A percentile compares a stretch with the other conserved stretches of the same genome.
phyloP scores from a whole-genome alignment of 495 filamentous ascomycete genomes.

The Acidomyces sp. region DNA sequence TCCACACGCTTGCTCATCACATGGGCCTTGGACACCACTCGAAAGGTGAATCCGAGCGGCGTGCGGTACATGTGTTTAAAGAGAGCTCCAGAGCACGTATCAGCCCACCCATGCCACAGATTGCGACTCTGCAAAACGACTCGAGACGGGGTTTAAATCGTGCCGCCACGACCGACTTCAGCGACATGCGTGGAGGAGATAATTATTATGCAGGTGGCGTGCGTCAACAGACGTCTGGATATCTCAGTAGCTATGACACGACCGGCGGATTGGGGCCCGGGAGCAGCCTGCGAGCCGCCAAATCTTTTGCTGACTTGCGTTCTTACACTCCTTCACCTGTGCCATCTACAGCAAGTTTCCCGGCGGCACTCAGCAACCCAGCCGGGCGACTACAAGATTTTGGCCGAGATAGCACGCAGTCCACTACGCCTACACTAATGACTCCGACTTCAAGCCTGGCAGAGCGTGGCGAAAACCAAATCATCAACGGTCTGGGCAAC shows the following conservation, averaged over 20 bases:
- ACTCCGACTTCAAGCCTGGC: slow-evolving; percentile 58
- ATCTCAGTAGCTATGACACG: slow-evolving; percentile 43
- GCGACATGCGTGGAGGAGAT: slow-evolving; percentile 64
- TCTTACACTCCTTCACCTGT: slow-evolving; percentile 91
- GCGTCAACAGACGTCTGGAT: slow-evolving; percentile 57
- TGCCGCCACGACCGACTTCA: slow-evolving; percentile 96
- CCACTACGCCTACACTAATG: slow-evolving; percentile 55
- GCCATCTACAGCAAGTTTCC: slow-evolving; percentile 76
- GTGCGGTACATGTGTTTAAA: slow-evolving; percentile 81
- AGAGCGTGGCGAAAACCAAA: slow-evolving; percentile 50
- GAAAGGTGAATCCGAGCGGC: slow-evolving; percentile 68
- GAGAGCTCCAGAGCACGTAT: slow-evolving; percentile 36
- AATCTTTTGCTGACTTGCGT: slow-evolving; percentile 90
- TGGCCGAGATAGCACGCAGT: slow-evolving; percentile 40
- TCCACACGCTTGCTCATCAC: slow-evolving; percentile 89
- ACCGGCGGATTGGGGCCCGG: slow-evolving; percentile 36
- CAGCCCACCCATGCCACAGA: slow-evolving; percentile 52
- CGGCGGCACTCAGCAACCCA: slow-evolving; percentile 53
- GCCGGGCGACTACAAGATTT: slow-evolving; percentile 33
- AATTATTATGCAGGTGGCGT: slow-evolving; percentile 55
- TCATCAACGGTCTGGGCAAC: slow-evolving; percentile 54
- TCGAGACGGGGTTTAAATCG: slow-evolving; percentile 74
- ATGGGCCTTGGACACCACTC: slow-evolving; percentile 85
- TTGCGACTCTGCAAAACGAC: slow-evolving; percentile 53
- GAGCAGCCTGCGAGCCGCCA: slow-evolving; percentile 79